Evolutionary conservation across 2,329 filamentous ascomycete genomes (phyloP), one percentile per base, ranked within the genome.

Genomic region (Penicillium verrucosum): DNA sequence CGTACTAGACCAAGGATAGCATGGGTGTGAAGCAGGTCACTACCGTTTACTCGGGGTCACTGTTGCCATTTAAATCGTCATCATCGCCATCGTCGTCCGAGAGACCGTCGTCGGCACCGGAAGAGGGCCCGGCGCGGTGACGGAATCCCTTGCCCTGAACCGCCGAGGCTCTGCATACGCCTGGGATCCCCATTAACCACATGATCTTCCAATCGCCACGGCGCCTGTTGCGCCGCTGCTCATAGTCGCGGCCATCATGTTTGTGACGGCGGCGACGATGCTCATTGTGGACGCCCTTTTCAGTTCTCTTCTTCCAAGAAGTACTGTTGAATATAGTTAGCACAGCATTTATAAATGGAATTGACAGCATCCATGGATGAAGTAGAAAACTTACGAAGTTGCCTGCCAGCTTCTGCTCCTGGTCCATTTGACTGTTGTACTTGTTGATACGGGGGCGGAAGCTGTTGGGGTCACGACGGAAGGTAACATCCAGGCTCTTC

Each of bases 391-490:
- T 51, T 51, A 51, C 49, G 81, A 89, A 99, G 80, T 97, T 97
- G 68, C 95, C 95, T 64, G 78, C 79, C 70, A 92, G 68, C 83
- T 99, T 99, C 83, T 99, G 94, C 74, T 97, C 94, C 76, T 97
- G 92, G 77, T 99, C 94, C 66, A 97, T 85, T 81, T 99, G 94
- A 73, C 89, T 94, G 77, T 92, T 88, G 71, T 86, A 80, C 85
- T 99, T 99, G 85, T 99, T 99, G 82, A 99, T 99, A 79, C 95
- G 91, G 61, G 95, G 94, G 60, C 94, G 88, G 84, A 85, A 99
- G 71, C 94, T 96, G 79, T 88, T 92, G 61, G 95, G 94, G 72
- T 99, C 94, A 74, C 95, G 92, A 70, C 94, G 90, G 89, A 99
- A 99, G 48, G 94, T 97, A 68, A 99, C 94, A 69, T 99, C 91